These are phyloP conservation scores for Aspergillus cavernicola DNA, from an alignment of 495 filamentous ascomycete genomes.

Conservation along the genomic window DNA sequence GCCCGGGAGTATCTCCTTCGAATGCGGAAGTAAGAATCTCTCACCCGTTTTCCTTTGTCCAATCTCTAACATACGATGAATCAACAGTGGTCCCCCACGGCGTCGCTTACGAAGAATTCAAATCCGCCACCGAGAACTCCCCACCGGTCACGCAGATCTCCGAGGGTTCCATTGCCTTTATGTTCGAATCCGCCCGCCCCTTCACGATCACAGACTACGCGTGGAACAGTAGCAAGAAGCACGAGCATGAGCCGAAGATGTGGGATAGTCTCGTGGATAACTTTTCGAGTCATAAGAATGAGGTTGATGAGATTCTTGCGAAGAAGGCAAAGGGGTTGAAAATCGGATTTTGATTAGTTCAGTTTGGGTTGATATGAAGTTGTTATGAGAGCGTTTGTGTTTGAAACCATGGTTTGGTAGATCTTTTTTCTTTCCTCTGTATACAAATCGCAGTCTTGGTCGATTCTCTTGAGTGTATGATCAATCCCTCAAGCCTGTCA, in stretches of 20 bases:
- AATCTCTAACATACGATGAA: neutral
- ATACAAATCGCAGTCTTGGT: too few relatives aligned
- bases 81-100: constrained; percentile 32
- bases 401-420: neutral
- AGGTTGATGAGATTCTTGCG: constrained; percentile 42
- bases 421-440: too few relatives aligned
- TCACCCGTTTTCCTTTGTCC: neutral
- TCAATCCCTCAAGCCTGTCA: too few relatives aligned
- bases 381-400: neutral
- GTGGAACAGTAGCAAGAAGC: constrained; percentile 49
- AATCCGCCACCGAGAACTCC: constrained; percentile 47
- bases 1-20: constrained; percentile 54
- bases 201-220: constrained; percentile 53
- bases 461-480: too few relatives aligned
- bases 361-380: neutral
- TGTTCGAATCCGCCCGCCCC: constrained; percentile 55
- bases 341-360: neutral
- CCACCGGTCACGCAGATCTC: constrained; percentile 48
- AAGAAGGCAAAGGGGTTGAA: constrained; percentile 5
- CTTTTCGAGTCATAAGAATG: constrained; percentile 39
- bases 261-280: constrained; percentile 53
- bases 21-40: constrained; percentile 44
- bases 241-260: constrained; percentile 56
- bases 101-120: constrained; percentile 61
- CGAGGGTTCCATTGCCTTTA: constrained; percentile 50